Evolutionary conservation across 2,329 filamentous ascomycete species (phyloP).

Genomic region (Tolypocladium guangdongense): DNA sequence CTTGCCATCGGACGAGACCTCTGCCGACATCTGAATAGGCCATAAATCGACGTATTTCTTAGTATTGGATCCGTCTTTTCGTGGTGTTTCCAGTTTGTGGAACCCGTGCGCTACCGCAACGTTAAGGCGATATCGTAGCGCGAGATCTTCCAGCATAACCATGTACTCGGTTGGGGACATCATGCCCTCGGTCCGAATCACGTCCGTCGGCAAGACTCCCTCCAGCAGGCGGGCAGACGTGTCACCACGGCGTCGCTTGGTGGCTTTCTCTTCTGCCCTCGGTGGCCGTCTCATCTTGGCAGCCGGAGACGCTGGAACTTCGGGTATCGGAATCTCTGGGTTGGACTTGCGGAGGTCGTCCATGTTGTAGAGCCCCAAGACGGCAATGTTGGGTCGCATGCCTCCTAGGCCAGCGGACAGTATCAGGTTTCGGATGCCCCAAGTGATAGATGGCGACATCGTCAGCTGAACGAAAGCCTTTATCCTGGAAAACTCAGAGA

Average conservation of each 20-base stretch:
- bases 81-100: constrained; percentile 61
- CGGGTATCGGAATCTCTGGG: constrained; percentile 46
- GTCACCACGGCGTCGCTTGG: constrained; percentile 35
- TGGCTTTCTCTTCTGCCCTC: constrained; percentile 19
- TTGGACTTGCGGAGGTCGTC: constrained; percentile 57
- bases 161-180: constrained; percentile 66
- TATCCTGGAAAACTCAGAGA: constrained; percentile 69
- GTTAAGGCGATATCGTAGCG: constrained; percentile 69
- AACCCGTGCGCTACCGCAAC: constrained; percentile 79
- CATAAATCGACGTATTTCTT: constrained; percentile 82
- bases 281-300: constrained; percentile 18
- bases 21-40: constrained; percentile 90
- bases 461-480: constrained; percentile 85
- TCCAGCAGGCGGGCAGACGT: constrained; percentile 45
- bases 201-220: constrained; percentile 55
- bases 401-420: constrained; percentile 73
- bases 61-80: constrained; percentile 40
- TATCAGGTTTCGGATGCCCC: constrained; percentile 76
- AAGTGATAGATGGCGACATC: constrained; percentile 72
- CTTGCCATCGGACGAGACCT: constrained; percentile 56
- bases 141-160: constrained; percentile 71
- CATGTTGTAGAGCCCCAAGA: constrained; percentile 71
- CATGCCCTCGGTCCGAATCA: constrained; percentile 55
- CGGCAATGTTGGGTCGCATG: constrained; percentile 81
- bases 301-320: constrained; percentile 26